Evolutionary conservation across 140 eudicot genomes (phyloP).

Genomic region (Oenanthe javanica): DNA sequence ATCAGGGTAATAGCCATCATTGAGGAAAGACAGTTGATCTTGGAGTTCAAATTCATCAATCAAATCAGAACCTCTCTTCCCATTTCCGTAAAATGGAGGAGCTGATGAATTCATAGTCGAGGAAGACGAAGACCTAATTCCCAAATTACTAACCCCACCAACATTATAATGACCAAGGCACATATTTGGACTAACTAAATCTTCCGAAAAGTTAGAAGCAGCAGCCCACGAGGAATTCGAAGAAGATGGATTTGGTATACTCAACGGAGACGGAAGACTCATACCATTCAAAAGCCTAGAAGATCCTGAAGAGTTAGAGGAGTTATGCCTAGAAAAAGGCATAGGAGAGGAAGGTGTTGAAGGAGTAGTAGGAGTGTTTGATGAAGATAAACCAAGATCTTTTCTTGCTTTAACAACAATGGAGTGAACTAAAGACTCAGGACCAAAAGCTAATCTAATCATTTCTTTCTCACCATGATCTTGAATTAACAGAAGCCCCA

Average conservation of each 20-base stretch:
- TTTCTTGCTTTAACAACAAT: slow-evolving; percentile 43
- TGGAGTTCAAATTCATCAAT: slow-evolving; percentile 64
- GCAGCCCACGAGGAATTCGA: slow-evolving; percentile 37
- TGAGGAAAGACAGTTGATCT: slow-evolving; percentile 68
- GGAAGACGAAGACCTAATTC: slow-evolving; percentile 7
- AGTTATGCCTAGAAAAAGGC: slow-evolving; percentile 28
- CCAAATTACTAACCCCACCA: slow-evolving; percentile 6
- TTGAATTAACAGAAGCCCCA: slow-evolving; percentile 66
- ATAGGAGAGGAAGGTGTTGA: slow-evolving; percentile 35
- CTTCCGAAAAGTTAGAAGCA: slow-evolving; percentile 35
- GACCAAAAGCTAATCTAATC: slow-evolving; percentile 79
- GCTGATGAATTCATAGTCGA: slow-evolving; percentile 54
- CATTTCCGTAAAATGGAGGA: slow-evolving; percentile 44
- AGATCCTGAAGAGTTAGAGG: slow-evolving; percentile 24
- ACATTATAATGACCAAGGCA: background rate
- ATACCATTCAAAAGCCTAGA: slow-evolving; percentile 30
- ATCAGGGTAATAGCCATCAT: slow-evolving; percentile 41
- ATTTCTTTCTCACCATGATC: slow-evolving; percentile 76
- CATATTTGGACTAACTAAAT: slow-evolving; percentile 22
- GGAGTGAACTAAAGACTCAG: slow-evolving; percentile 52
- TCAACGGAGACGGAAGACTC: slow-evolving; percentile 62
- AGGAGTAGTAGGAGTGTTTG: slow-evolving; percentile 44
- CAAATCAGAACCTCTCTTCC: slow-evolving; percentile 35
- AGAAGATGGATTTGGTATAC: slow-evolving; percentile 37
- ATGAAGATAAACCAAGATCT: slow-evolving; percentile 38